A percentile compares a stretch with the other conserved stretches of the same genome.
phyloP scores from a whole-genome alignment of 23 red algal species.

The Chondrus crispus region DNA sequence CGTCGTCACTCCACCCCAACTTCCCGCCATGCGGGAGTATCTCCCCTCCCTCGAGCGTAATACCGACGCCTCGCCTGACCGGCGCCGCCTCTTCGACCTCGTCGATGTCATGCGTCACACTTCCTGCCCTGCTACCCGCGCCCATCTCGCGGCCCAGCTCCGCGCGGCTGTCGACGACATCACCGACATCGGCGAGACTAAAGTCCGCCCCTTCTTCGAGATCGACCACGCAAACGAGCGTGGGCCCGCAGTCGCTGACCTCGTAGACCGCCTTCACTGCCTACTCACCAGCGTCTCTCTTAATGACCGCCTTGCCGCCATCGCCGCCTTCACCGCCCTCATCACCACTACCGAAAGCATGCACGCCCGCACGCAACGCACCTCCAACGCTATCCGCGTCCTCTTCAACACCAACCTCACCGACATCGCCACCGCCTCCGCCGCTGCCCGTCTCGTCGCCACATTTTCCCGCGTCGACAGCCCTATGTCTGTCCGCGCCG shows the following conservation, averaged over 20 bases:
- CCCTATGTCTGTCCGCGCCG: slow-evolving; percentile 22
- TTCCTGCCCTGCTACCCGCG: background rate
- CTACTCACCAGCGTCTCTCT: slow-evolving; percentile 18
- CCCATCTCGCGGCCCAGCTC: slow-evolving; percentile 29
- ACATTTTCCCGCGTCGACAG: slow-evolving; percentile 17
- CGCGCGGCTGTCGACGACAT: slow-evolving; percentile 40
- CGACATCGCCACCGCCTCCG: slow-evolving; percentile 33
- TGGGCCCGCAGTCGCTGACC: slow-evolving; percentile 12
- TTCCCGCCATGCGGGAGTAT: too few relatives aligned
- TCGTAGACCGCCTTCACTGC: slow-evolving; percentile 37
- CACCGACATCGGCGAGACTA: background rate
- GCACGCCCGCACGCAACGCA: slow-evolving; percentile 81
- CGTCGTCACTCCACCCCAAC: background rate
- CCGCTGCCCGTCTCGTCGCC: slow-evolving; percentile 8
- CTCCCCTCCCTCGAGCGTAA: too few relatives aligned
- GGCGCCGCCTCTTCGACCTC: background rate
- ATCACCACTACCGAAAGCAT: slow-evolving; percentile 78
- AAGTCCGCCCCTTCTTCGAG: background rate
- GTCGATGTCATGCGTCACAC: background rate
- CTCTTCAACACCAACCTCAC: slow-evolving; percentile 47
- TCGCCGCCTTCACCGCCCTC: slow-evolving; percentile 74
- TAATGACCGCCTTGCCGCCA: slow-evolving; percentile 72
- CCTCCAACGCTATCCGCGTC: slow-evolving; percentile 84
- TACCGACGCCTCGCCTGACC: too few relatives aligned
- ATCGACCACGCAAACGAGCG: slow-evolving; percentile 16